These are phyloP conservation scores for Tulasnella sp. DNA, from an alignment of 768 basidiomycete species.

Conservation along the genomic window DNA sequence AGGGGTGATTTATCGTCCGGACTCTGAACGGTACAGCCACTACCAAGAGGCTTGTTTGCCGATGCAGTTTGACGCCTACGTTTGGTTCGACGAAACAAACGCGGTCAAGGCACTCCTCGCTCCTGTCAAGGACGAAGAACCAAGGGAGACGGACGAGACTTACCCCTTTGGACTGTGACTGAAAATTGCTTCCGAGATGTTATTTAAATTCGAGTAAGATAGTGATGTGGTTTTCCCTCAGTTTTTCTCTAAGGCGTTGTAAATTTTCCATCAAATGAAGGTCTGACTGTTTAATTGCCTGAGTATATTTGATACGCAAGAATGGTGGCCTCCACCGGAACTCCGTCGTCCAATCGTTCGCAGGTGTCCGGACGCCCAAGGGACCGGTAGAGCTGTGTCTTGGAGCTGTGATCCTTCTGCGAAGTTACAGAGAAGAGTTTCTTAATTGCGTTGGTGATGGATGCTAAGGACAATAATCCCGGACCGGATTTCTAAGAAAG, in stretches of 20 bases:
- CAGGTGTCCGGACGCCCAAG: background rate
- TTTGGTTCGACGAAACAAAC: slow-evolving; percentile 12
- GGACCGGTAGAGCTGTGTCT: background rate
- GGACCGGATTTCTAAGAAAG: background rate
- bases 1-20: slow-evolving; percentile 23
- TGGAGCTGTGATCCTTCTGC: background rate
- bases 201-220: background rate
- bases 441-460: background rate
- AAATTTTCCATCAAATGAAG: background rate
- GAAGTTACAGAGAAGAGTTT: background rate
- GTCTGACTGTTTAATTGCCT: background rate
- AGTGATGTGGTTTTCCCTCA: background rate
- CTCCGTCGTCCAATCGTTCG: background rate
- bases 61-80: slow-evolving; percentile 22
- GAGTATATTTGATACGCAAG: background rate
- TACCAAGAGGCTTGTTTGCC: slow-evolving; percentile 22
- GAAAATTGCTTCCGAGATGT: background rate
- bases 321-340: background rate
- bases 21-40: slow-evolving; percentile 23
- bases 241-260: background rate
- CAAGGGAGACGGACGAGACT: slow-evolving; percentile 3
- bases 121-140: background rate
- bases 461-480: background rate
- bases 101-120: background rate
- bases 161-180: slow-evolving; percentile 13